Base-by-base conservation (phyloP, 441 rosid genomes). In the Breynia disticha region DNA sequence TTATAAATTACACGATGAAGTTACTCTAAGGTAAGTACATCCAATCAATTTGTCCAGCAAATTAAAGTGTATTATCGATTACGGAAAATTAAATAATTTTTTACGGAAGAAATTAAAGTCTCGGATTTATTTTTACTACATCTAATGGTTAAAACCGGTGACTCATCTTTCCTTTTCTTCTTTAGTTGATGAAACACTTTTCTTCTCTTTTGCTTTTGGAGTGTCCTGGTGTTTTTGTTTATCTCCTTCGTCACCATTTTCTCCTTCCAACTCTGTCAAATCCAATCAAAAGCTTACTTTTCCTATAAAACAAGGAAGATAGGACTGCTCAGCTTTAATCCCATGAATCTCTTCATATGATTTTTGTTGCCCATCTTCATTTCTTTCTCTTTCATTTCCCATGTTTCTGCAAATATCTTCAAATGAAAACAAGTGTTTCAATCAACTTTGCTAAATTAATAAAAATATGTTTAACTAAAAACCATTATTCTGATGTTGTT, bases 251-350 rank as follows among this genome's bases (percentile, higher is more conserved):
- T 51, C 63, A 18, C 21, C 49, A 41, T 55, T 55, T 20, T 52
- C 19, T 24, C 62, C n/a, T 64, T 62, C 54, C 54, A 60, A 22
- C 63, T 54, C 52, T 60, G 73, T 46, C 64, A 63, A 64, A 64
- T 54, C 67, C 69, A 63, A 71, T 66, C 76, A 71, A 68, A 73
- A 79, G 65, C 68, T 39, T 58, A 38, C 69, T 54, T 60, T 57
- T 67, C 14, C 19, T 35, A 21, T 21, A 35, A n/a, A n/a, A 14
- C 22, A 55, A 60, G 62, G 42, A 66, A 55, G 66, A 63, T 54
- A 52, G 60, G 73, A 63, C 64, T 46, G 20, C 59, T 60, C 67
- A 57, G 10, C 67, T 71, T 71, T 55, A 65, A 62, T 67, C 70
- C 74, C 72, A 69, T 66, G 70, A 64, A 63, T 67, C 74, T 62